Evolutionary conservation across 768 basidiomycete genomes (phyloP).

Genomic region (Chalciporus chontae): DNA sequence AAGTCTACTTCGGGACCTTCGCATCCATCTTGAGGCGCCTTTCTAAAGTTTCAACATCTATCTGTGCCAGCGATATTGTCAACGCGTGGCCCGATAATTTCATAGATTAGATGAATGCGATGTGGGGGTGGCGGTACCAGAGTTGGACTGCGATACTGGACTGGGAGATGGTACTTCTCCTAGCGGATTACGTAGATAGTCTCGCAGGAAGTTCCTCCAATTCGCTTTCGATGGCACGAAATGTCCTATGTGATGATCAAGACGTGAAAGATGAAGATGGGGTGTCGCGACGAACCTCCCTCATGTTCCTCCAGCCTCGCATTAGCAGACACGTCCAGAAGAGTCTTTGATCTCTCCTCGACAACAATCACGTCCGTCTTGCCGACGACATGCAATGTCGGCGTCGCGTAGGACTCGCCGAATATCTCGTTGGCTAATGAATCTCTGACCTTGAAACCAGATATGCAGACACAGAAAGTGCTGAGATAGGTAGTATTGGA

Average conservation of each 20-base stretch:
- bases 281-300: conserved; percentile 54
- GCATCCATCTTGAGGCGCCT: background rate
- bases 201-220: conserved; percentile 74
- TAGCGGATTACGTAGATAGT: conserved; percentile 56
- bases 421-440: conserved; percentile 50
- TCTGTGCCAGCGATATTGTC: conserved; percentile 1
- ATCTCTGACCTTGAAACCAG: conserved; percentile 59
- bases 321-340: conserved; percentile 53
- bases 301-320: conserved; percentile 72
- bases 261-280: background rate
- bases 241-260: conserved; percentile 50
- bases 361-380: conserved; percentile 70
- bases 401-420: conserved; percentile 54
- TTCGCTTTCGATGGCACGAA: conserved; percentile 75
- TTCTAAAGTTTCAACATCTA: conserved; percentile 1
- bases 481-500: conserved; percentile 32
- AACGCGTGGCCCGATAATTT: background rate
- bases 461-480: conserved; percentile 70
- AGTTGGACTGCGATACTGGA: conserved; percentile 35
- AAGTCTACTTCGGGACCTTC: no score
- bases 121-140: conserved; percentile 48
- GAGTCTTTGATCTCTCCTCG: conserved; percentile 58
- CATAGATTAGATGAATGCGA: conserved; percentile 9
- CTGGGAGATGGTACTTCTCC: conserved; percentile 45
- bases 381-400: conserved; percentile 78